Evolutionary conservation across 2,329 filamentous ascomycete species (phyloP), one percentile per base, ranked within the genome.

Genomic region (Verticillium klebahnii): DNA sequence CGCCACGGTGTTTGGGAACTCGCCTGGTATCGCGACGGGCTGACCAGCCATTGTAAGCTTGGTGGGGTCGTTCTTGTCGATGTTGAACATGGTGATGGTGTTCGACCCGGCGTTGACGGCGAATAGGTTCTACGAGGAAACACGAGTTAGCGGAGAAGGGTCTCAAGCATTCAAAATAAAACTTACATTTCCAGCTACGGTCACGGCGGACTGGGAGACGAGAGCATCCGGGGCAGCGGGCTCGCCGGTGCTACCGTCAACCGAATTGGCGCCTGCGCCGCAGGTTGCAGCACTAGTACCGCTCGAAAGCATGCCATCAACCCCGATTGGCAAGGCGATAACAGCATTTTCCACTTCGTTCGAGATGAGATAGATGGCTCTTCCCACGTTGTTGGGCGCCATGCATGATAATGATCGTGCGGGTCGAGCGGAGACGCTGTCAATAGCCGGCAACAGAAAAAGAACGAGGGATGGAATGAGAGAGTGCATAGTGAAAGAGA

Each of bases 41-140:
- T 72, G 40, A 32, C 82, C 81, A 2, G 83, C 65, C 63, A 78
- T 69, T 0, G 69, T 75, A 29, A 85, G 75, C 29, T 76, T 72
- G 0, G 78, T 79, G 0, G 82, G 77, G 62, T 85, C 71, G 0
- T 62, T 45, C 0, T 64, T 23, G 5, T 75, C 70, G 65, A 85
- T 82, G 6, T 67, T 57, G 50, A 86, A 77, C 77, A 85, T 81
- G 59, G 76, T 76, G 2, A 85, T 64, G 0, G 78, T 80, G 67
- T 85, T 84, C 25, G 80, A 83, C 5, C 82, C 82, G 1, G 82
- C 71, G 60, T 84, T 85, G 52, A 86, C 82, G 1, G 82, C 81
- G 63, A 88, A 85, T 1, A 87, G 62, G 61, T 73, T 70, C 83
- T 85, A 59, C 52, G 19, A 4, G 19, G 36, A 45, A 8, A 6